These are phyloP conservation scores for Erodium maritimum DNA, from an alignment of 345 rosid genomes.

Conservation along the genomic window DNA sequence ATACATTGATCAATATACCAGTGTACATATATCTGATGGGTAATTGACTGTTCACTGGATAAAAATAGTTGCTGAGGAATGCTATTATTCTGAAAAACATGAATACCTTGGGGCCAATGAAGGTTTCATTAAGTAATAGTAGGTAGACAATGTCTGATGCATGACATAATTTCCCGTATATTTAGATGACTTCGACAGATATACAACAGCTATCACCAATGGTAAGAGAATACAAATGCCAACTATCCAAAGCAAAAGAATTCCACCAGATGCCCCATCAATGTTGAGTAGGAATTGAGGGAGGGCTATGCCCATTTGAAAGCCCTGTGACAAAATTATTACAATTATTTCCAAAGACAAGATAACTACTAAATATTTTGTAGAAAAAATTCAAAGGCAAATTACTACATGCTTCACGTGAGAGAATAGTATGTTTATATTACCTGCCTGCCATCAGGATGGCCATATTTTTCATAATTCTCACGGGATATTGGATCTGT, in stretches of 20 bases:
- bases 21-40: neutral
- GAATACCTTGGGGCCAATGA: constrained; percentile 93
- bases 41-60: neutral
- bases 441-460: constrained; percentile 98
- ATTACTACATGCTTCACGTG: constrained; percentile 4
- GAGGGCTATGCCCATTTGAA: constrained; percentile 99
- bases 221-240: constrained; percentile 96
- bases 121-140: constrained; percentile 88
- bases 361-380: neutral
- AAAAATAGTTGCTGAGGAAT: neutral
- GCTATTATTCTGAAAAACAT: neutral
- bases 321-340: constrained; percentile 46
- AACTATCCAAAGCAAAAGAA: constrained; percentile 92
- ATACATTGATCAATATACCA: neutral
- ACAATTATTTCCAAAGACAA: constrained; percentile 10
- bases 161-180: constrained; percentile 96
- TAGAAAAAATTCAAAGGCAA: constrained; percentile 3
- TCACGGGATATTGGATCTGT: constrained; percentile 89
- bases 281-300: constrained; percentile 87
- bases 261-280: constrained; percentile 95
- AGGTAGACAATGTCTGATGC: constrained; percentile 88
- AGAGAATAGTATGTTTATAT: constrained; percentile 8
- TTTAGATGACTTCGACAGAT: constrained; percentile 91
- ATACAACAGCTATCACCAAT: constrained; percentile 83
- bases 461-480: constrained; percentile 97